A percentile compares a stretch with the other conserved stretches of the same genome.
Evolutionary conservation across 139 green algal genomes (phyloP).

Genomic region (Tetratostichococcus sp.): DNA sequence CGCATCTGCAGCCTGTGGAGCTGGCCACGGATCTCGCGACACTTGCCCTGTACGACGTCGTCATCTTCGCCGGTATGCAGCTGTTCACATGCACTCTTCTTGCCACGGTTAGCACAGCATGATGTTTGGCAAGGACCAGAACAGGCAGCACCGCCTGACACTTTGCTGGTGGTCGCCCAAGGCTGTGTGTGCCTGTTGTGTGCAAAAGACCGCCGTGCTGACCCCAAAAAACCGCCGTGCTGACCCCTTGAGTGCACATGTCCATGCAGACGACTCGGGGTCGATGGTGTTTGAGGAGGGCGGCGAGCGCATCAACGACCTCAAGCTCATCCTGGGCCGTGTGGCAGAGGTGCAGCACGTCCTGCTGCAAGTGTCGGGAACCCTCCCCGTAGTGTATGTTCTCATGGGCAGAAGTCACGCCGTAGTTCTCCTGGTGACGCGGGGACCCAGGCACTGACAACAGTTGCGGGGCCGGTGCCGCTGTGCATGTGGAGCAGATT

Average conservation of each 20-base stretch:
- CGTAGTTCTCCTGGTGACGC: no score
- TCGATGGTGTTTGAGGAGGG: slow-evolving; percentile 13
- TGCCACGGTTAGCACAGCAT: no score
- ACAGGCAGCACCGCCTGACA: background rate
- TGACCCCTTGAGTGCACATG: background rate
- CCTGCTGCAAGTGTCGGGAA: no score
- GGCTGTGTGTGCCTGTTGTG: no score
- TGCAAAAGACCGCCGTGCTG: background rate
- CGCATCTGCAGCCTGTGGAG: background rate
- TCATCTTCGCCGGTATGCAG: background rate
- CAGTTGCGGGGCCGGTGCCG: no score
- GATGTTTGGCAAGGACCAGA: no score
- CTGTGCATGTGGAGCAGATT: no score
- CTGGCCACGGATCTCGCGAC: background rate
- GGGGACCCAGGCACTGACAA: no score
- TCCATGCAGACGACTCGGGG: slow-evolving; percentile 4
- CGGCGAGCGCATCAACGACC: slow-evolving; percentile 20
- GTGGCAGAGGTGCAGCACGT: slow-evolving; percentile 2
- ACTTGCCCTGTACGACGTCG: background rate
- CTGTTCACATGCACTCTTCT: no score
- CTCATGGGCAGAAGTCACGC: no score
- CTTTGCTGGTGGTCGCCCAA: no score
- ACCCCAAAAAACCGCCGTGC: background rate
- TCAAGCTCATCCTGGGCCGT: slow-evolving; percentile 19
- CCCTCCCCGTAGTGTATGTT: no score